phyloP scores from a whole-genome alignment of 2,329 filamentous ascomycete species.

The Dactylellina parvicollis region DNA sequence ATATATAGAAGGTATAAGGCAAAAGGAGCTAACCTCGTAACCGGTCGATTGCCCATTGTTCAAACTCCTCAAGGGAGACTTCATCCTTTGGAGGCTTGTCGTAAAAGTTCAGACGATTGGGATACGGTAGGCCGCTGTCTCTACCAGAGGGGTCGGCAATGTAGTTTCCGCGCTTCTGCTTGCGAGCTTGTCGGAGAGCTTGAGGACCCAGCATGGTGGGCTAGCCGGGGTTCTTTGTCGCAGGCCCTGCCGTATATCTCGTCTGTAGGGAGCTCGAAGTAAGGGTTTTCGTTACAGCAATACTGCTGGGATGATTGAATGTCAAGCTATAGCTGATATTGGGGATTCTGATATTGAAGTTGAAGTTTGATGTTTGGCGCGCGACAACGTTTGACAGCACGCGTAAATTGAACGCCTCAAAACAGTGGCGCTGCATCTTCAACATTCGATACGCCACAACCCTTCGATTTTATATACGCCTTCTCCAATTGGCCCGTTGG shows the following conservation, averaged over 20 bases:
- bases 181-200: constrained; percentile 25
- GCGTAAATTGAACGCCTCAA: constrained; percentile 5
- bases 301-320: background rate
- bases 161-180: constrained; percentile 33
- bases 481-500: background rate
- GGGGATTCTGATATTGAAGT: background rate
- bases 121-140: constrained; percentile 67
- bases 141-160: background rate
- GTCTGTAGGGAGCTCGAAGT: background rate
- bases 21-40: constrained; percentile 71
- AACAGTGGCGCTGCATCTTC: background rate
- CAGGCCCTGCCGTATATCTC: background rate
- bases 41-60: constrained; percentile 97
- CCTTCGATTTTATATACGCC: background rate
- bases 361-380: background rate
- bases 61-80: constrained; percentile 95
- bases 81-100: constrained; percentile 86
- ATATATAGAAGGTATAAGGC: constrained; percentile 9
- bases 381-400: background rate
- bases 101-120: constrained; percentile 92
- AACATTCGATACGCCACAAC: background rate
- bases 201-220: constrained; percentile 29
- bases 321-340: background rate
- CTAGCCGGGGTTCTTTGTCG: background rate
- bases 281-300: too few relatives aligned